Percentiles rank a stretch among this genome's conserved stretches.
Evolutionary conservation across 129 eudicot genomes (phyloP).

Genomic region (Daucus carota): DNA sequence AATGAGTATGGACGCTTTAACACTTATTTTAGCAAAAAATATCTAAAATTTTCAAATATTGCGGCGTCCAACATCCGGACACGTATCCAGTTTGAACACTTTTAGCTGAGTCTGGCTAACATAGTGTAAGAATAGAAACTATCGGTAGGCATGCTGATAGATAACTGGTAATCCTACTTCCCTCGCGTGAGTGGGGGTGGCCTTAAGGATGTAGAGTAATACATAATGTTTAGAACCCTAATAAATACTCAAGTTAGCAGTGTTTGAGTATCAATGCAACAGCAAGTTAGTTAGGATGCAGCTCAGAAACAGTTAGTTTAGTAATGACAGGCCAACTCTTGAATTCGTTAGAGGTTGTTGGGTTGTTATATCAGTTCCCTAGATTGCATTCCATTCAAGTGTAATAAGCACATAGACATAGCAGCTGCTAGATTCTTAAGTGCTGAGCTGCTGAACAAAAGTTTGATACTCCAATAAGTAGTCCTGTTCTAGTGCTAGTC

Average conservation of each 20-base stretch:
- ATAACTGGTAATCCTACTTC: not conserved
- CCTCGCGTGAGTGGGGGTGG: not conserved
- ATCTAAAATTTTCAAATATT: too few species aligned
- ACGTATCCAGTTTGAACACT: too few species aligned
- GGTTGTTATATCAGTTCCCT: not conserved
- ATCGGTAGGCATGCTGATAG: too few species aligned
- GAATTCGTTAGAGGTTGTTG: not conserved
- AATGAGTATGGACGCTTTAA: too few species aligned
- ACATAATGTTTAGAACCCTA: not conserved
- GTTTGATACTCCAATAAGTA: not conserved
- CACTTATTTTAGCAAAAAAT: too few species aligned
- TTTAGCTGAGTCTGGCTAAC: too few species aligned
- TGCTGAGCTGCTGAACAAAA: not conserved
- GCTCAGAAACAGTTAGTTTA: not conserved
- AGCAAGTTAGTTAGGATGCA: not conserved
- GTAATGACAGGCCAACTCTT: not conserved
- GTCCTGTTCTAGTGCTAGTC: not conserved
- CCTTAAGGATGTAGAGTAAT: not conserved
- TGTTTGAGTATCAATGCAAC: not conserved
- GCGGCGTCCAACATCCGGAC: too few species aligned
- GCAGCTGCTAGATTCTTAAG: too few species aligned
- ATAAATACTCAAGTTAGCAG: not conserved
- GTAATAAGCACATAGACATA: too few species aligned
- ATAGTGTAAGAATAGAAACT: too few species aligned
- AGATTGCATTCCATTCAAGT: not conserved